Conservation (phyloP, 495 filamentous ascomycete species). For the Penicillium robsamsonii region DNA sequence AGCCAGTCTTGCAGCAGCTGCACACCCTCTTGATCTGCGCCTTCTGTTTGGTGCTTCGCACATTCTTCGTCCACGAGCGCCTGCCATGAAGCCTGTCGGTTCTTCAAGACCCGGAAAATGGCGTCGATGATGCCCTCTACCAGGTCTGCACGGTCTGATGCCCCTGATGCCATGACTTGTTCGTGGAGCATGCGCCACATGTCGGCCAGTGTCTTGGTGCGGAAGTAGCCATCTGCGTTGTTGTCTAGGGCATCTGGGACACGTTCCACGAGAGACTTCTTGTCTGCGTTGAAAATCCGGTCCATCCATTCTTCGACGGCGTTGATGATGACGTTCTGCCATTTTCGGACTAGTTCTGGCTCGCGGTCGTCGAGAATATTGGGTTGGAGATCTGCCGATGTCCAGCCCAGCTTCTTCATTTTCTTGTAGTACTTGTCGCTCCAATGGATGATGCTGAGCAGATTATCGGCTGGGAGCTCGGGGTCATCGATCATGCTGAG, state of each 20-base stretch:
- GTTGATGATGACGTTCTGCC: slow-evolving; percentile 89
- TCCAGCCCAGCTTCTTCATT: slow-evolving; percentile 85
- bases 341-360: slow-evolving; percentile 85
- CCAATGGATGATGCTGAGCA: slow-evolving; percentile 91
- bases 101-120: slow-evolving; percentile 82
- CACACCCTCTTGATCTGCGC: slow-evolving; percentile 69
- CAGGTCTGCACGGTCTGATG: slow-evolving; percentile 79
- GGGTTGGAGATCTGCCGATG: slow-evolving; percentile 66
- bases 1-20: slow-evolving; percentile 88
- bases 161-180: slow-evolving; percentile 75
- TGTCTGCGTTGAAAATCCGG: slow-evolving; percentile 77
- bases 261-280: slow-evolving; percentile 72
- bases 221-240: slow-evolving; percentile 82
- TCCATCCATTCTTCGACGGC: slow-evolving; percentile 98
- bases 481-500: slow-evolving; percentile 77
- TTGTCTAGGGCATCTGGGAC: slow-evolving; percentile 76
- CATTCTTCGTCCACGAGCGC: slow-evolving; percentile 85
- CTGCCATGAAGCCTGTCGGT: slow-evolving; percentile 81
- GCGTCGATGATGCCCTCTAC: slow-evolving; percentile 90
- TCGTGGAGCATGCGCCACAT: slow-evolving; percentile 98
- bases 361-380: slow-evolving; percentile 87
- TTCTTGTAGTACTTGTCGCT: slow-evolving; percentile 92
- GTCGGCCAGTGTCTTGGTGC: slow-evolving; percentile 82
- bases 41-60: slow-evolving; percentile 60
- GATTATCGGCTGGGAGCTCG: slow-evolving; percentile 70